Evolutionary conservation across 1,139 yeast species (phyloP), one percentile per base, ranked within the genome.

Genomic region (Sugiyamaella sp.): DNA sequence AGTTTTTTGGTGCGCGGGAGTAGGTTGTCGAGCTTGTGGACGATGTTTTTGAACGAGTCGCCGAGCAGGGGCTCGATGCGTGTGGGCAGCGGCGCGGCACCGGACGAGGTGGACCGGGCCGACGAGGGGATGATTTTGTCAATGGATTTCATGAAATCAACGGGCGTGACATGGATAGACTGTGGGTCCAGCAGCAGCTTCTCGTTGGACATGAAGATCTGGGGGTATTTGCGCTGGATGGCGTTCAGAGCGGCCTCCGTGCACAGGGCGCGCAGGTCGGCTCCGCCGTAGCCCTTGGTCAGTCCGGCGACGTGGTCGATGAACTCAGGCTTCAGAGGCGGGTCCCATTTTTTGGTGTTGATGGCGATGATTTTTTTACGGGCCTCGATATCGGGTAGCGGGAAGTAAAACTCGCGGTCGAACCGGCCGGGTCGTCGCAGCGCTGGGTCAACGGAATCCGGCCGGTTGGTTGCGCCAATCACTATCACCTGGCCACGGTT

Each of bases 231-330:
- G 61, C 99, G 76, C 71, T 93, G 98, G 46, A 93, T 93, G 63
- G 96, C 86, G 65, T 85, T 85, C 57, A 95, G 76, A 0, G 99
- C 98, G 12, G 97, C 95, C 68, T 93, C 99, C 0, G 98, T 91
- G 67, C 98, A 91, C 33, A 93, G 75, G 0, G 98, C 97, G 53
- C 97, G 77, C 59, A 95, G 75, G 71, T 93, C 99, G 2, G 99
- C 98, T 73, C 99, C 99, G 38, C 99, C 99, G 66, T 89, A 95
- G 0, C 99, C 99, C 67, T 91, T 93, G 0, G 99, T 91, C 55
- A 89, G 74, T 12, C 78, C 77, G 0, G 98, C 95, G 46, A 93
- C 78, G 54, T 84, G 83, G 2, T 78, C 78, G 6, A 89, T 66
- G 61, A 93, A 87, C 6, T 70, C 73, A 0, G 76, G 76, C 1